These are phyloP conservation scores for Cymbopogon flexuosus DNA, from an alignment of 202 grass and related monocot species.

Conservation along the genomic window DNA sequence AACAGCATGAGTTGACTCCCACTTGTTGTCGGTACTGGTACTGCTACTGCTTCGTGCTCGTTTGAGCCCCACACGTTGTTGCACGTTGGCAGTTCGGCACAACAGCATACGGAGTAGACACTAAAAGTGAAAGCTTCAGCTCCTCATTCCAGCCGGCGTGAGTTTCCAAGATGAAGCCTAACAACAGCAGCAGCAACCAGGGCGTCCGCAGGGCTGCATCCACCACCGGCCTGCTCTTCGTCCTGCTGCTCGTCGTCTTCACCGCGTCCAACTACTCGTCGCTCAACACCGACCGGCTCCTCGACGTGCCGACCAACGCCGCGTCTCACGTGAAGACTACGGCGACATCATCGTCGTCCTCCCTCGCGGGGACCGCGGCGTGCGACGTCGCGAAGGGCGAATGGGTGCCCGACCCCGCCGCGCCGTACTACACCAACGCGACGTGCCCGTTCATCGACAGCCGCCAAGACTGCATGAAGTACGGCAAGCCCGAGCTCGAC, in stretches of 20 bases:
- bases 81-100: not conserved
- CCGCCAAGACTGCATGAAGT: conserved; percentile 61
- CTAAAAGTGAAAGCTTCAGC: not conserved
- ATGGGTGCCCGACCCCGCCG: conserved; percentile 50
- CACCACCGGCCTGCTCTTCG: conserved; percentile 31
- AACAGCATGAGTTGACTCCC: too few relatives aligned
- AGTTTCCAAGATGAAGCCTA: conserved; percentile 19
- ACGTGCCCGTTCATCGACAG: conserved; percentile 57
- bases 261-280: conserved; percentile 36
- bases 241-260: conserved; percentile 42
- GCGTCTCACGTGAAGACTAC: not conserved
- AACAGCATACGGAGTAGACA: not conserved
- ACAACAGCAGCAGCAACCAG: not conserved
- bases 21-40: not conserved
- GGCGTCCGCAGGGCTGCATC: conserved; percentile 28
- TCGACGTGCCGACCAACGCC: not conserved
- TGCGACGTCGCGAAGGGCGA: conserved; percentile 57
- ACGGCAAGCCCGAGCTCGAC: conserved; percentile 43
- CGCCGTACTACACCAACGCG: conserved; percentile 67
- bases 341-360: too few relatives aligned
- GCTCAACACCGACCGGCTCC: conserved; percentile 5
- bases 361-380: not conserved
- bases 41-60: too few relatives aligned
- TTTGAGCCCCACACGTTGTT: too few relatives aligned
- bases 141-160: not conserved